These are phyloP conservation scores for Ramaria sp. DNA, from an alignment of 768 basidiomycete species.

Conservation along the genomic window DNA sequence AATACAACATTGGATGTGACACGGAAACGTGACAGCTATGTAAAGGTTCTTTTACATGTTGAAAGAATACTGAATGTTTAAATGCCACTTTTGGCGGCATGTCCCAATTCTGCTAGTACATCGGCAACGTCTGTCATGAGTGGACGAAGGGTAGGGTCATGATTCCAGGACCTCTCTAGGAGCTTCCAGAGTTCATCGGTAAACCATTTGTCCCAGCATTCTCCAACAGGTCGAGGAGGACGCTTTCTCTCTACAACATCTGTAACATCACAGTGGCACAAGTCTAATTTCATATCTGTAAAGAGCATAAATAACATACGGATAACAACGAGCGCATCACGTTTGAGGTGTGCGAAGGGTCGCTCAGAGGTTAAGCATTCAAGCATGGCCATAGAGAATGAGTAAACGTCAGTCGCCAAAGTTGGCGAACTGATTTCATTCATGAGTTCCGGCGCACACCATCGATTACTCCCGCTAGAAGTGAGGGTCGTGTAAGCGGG, in stretches of 20 bases:
- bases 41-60: neutral
- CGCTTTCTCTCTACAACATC: slow-evolving; percentile 21
- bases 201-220: slow-evolving; percentile 25
- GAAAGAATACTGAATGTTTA: neutral
- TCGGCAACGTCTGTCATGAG: slow-evolving; percentile 1
- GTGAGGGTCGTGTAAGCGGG: slow-evolving; percentile 36
- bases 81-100: neutral
- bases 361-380: slow-evolving; percentile 43
- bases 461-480: slow-evolving; percentile 34
- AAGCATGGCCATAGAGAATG: slow-evolving; percentile 49
- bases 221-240: slow-evolving; percentile 33
- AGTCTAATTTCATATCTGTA: neutral
- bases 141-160: slow-evolving; percentile 4
- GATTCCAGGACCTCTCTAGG: slow-evolving; percentile 36
- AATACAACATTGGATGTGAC: neutral
- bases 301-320: slow-evolving; percentile 20
- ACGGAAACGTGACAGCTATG: neutral
- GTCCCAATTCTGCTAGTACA: neutral
- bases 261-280: neutral
- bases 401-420: slow-evolving; percentile 41
- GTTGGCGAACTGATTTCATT: slow-evolving; percentile 33
- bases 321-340: slow-evolving; percentile 40
- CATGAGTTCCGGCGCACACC: slow-evolving; percentile 52
- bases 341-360: slow-evolving; percentile 39
- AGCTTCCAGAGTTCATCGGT: slow-evolving; percentile 37